A percentile compares a stretch with the other conserved stretches of the same genome.
Evolutionary conservation across 2,329 filamentous ascomycete species (phyloP).

Genomic region (Fonsecaea multimorphosa): DNA sequence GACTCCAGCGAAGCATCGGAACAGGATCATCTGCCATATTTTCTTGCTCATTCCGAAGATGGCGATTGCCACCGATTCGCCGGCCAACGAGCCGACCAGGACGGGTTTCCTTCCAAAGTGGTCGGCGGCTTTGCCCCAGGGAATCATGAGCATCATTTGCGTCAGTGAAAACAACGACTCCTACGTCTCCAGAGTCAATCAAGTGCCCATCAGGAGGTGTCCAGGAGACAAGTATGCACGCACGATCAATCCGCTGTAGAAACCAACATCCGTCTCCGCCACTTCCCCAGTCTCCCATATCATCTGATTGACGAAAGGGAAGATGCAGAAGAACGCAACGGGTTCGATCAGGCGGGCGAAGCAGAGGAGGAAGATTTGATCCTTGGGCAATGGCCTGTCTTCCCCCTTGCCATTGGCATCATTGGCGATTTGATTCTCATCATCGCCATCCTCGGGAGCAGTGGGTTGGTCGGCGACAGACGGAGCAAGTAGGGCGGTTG

Average conservation of each 20-base stretch:
- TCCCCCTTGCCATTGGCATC: slow-evolving; percentile 19
- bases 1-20: slow-evolving; percentile 72
- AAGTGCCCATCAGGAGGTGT: background rate
- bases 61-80: slow-evolving; percentile 65
- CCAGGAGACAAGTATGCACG: slow-evolving; percentile 44
- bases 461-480: slow-evolving; percentile 10
- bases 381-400: slow-evolving; percentile 57
- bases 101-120: slow-evolving; percentile 72
- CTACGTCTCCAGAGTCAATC: slow-evolving; percentile 29
- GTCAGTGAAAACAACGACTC: slow-evolving; percentile 73
- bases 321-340: slow-evolving; percentile 82
- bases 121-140: slow-evolving; percentile 73
- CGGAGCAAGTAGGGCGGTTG: slow-evolving; percentile 31
- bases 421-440: background rate
- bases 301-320: slow-evolving; percentile 82
- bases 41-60: slow-evolving; percentile 71
- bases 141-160: slow-evolving; percentile 78
- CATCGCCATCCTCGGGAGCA: background rate
- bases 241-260: slow-evolving; percentile 78
- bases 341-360: slow-evolving; percentile 75
- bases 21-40: slow-evolving; percentile 76
- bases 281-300: slow-evolving; percentile 69
- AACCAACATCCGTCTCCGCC: slow-evolving; percentile 71
- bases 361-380: slow-evolving; percentile 76
- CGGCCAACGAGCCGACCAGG: slow-evolving; percentile 69